Evolutionary conservation across 2,329 filamentous ascomycete genomes (phyloP), one percentile per base, ranked within the genome.

Genomic region (Colletotrichum graminicola): DNA sequence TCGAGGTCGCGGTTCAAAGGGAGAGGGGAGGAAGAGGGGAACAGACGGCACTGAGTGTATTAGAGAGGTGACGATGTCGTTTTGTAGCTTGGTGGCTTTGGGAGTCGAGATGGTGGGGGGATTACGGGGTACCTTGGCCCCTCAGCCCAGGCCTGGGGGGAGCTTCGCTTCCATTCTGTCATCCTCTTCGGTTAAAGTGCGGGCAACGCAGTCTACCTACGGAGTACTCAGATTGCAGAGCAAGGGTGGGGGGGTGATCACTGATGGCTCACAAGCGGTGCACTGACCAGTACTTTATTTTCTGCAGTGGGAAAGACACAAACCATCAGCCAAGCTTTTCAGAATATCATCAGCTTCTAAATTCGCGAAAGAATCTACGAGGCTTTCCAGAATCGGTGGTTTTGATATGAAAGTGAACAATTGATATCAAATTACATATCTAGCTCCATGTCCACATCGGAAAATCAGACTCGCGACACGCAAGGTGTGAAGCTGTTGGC

Each of bases 141-240:
- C 61, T 55, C 61, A 8, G 32, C n/a, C 34, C 8, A 32, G 39
- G 34, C 39, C 57, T 49, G 36, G 61, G 36, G 32, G 26, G 59
- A 62, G 61, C 49, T 63, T 63, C 61, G 34, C 12, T 63, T 34
- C 49, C 61, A 55, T 63, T 63, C 61, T 55, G 61, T 63, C 61
- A 63, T 54, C 52, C 36, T 43, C 11, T 43, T 55, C 61, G 61
- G 61, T 34, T 54, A 63, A 63, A 63, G 60, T 41, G 45, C 60
- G 60, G 60, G 12, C 45, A 62, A 49, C 32, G 18, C 43, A 23
- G 43, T 29, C 56, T 29, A 18, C 1, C 0, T 5, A 59, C n/a
- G n/a, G n/a, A 16, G 6, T n/a, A 21, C 21, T 45, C 43, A 45
- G 41, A 43, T 8, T n/a, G 29, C 26, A 47, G 21, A 26, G 47